A percentile compares a stretch with the other conserved stretches of the same genome.
Conservation (phyloP, 495 filamentous ascomycete species). For the Penicillium ucsense region DNA sequence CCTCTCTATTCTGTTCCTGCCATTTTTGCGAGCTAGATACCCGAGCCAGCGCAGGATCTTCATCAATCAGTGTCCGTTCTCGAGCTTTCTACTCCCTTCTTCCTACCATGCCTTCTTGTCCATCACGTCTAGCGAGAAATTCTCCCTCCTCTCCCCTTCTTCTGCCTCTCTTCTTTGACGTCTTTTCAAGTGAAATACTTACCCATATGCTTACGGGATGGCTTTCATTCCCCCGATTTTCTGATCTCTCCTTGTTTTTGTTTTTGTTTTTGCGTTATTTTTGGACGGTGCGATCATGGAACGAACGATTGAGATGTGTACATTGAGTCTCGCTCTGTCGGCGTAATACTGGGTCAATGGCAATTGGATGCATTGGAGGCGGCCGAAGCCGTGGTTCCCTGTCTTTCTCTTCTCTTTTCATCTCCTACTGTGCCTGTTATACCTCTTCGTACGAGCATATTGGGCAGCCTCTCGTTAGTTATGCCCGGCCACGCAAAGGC, state of each 20-base stretch:
- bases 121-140: background rate
- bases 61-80: slow-evolving; percentile 4
- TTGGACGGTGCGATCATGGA: slow-evolving; percentile 4
- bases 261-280: background rate
- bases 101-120: background rate
- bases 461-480: no score
- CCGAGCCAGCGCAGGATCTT: slow-evolving; percentile 21
- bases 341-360: slow-evolving; percentile 9
- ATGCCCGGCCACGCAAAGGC: no score
- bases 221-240: slow-evolving; percentile 6
- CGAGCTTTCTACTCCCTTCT: background rate
- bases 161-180: no score
- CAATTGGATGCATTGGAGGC: slow-evolving; percentile 19
- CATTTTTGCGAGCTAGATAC: slow-evolving; percentile 31
- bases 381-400: slow-evolving; percentile 4
- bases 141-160: no score
- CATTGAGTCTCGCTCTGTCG: slow-evolving; percentile 18
- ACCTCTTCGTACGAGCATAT: background rate
- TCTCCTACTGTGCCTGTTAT: background rate
- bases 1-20: slow-evolving; percentile 8
- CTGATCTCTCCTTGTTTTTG: background rate
- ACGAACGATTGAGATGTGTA: slow-evolving; percentile 10
- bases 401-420: slow-evolving; percentile 1
- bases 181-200: no score
- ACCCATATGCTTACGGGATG: background rate